phyloP scores from a whole-genome alignment of 1,284 basidiomycete species.

The Puccinia novopanici region DNA sequence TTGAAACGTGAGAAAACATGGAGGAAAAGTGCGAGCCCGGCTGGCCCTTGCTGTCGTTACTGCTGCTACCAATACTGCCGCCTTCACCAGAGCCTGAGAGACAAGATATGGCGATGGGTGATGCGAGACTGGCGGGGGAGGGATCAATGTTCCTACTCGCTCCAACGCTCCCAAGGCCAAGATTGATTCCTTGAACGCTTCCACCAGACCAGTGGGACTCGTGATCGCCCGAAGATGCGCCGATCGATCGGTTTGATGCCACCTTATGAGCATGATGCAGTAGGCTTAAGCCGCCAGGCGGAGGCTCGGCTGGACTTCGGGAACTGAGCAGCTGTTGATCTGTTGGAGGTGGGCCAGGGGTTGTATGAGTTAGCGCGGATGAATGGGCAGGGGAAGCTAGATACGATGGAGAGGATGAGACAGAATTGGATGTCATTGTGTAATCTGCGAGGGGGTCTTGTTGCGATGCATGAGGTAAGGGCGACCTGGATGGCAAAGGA shows the following conservation, averaged over 20 bases:
- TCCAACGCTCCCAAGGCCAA: not conserved
- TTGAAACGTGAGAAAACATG: conserved; percentile 21
- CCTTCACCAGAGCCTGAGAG: conserved; percentile 14
- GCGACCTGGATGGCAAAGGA: conserved; percentile 55
- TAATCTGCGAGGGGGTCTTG: conserved; percentile 52
- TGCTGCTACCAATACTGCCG: conserved; percentile 32
- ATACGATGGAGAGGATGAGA: conserved; percentile 12
- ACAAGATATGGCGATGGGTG: conserved; percentile 37
- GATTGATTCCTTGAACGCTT: conserved; percentile 14
- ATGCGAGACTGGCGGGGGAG: conserved; percentile 29
- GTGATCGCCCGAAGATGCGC: conserved; percentile 8
- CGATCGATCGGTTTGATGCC: not conserved
- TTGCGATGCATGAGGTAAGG: conserved; percentile 54
- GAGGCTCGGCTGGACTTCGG: conserved; percentile 27
- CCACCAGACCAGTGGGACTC: conserved; percentile 34
- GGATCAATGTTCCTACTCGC: not conserved
- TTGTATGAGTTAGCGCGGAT: not conserved
- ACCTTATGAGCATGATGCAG: conserved; percentile 7
- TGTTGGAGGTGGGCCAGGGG: not conserved
- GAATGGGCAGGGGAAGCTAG: not conserved
- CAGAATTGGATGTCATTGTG: conserved; percentile 22
- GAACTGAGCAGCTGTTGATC: not conserved
- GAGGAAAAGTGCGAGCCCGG: conserved; percentile 39
- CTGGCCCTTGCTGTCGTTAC: conserved; percentile 33
- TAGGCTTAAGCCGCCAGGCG: not conserved